Evolutionary conservation across 352 stramenopile species (phyloP).

Genomic region (Globisporangium solare): DNA sequence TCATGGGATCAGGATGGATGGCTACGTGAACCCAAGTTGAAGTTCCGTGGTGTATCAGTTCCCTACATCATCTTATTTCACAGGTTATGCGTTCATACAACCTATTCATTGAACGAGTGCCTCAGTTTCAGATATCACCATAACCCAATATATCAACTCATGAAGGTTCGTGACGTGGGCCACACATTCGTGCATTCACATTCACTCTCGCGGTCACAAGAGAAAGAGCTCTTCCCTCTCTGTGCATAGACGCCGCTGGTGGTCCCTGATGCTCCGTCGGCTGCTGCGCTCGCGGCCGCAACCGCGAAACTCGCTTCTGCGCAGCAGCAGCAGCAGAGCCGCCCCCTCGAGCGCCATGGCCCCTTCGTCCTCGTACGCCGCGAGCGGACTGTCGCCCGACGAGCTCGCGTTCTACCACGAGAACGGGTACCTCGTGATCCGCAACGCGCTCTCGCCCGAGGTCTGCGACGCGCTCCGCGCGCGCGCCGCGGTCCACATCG

Average conservation of each 20-base stretch:
- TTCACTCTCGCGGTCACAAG: not conserved
- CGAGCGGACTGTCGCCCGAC: slow-evolving; percentile 37
- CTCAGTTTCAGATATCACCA: too few species aligned
- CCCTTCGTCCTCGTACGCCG: slow-evolving; percentile 11
- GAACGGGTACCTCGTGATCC: slow-evolving; percentile 69
- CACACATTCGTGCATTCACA: not conserved
- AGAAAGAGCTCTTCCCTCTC: not conserved
- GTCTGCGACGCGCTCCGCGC: slow-evolving; percentile 53
- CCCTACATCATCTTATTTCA: not conserved
- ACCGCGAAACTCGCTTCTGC: too few species aligned
- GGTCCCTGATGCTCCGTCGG: too few species aligned
- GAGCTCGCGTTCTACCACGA: slow-evolving; percentile 55
- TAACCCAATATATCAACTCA: not conserved
- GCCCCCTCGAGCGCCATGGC: too few species aligned
- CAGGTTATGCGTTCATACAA: not conserved
- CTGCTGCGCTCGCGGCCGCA: too few species aligned
- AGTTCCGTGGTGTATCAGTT: not conserved
- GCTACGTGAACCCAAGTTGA: slow-evolving; percentile 4
- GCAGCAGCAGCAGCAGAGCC: too few species aligned
- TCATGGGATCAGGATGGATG: slow-evolving; percentile 1
- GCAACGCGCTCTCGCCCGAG: slow-evolving; percentile 28
- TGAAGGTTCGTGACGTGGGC: slow-evolving; percentile 4
- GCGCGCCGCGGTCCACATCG: slow-evolving; percentile 46
- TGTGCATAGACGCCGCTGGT: too few species aligned
- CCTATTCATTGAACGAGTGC: not conserved